Conservation (phyloP, 495 filamentous ascomycete species). For the Trichoderma gamsii region DNA sequence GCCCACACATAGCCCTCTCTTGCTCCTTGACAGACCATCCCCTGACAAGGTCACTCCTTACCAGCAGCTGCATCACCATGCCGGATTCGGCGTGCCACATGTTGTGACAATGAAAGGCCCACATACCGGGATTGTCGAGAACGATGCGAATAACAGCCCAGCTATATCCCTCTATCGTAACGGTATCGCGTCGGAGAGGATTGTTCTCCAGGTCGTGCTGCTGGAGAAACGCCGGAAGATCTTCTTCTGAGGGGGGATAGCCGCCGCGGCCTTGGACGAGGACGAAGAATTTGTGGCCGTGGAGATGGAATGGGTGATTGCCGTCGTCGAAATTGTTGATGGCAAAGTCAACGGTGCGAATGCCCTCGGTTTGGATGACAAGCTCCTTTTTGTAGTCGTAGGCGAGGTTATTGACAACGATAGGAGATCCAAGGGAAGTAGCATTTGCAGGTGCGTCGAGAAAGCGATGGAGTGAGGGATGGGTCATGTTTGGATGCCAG, state of each 20-base stretch:
- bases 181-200: constrained; percentile 35
- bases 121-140: constrained; percentile 46
- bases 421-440: constrained; percentile 29
- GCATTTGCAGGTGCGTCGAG: constrained; percentile 8
- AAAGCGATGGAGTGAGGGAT: constrained; percentile 1
- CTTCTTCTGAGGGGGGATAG: background rate
- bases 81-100: constrained; percentile 55
- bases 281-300: constrained; percentile 59
- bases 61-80: constrained; percentile 53
- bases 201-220: constrained; percentile 12
- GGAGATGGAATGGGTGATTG: constrained; percentile 33
- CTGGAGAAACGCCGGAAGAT: background rate
- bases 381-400: constrained; percentile 60
- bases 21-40: background rate
- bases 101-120: constrained; percentile 52
- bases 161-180: constrained; percentile 35
- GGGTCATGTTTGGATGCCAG: background rate
- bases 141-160: constrained; percentile 38
- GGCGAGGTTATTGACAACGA: constrained; percentile 47
- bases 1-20: background rate
- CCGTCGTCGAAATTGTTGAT: constrained; percentile 63
- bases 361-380: constrained; percentile 14
- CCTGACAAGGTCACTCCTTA: constrained; percentile 5
- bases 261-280: background rate
- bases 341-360: constrained; percentile 22